Evolutionary conservation across 768 basidiomycete genomes (phyloP).

Genomic region (Stropharia rugosoannulata): DNA sequence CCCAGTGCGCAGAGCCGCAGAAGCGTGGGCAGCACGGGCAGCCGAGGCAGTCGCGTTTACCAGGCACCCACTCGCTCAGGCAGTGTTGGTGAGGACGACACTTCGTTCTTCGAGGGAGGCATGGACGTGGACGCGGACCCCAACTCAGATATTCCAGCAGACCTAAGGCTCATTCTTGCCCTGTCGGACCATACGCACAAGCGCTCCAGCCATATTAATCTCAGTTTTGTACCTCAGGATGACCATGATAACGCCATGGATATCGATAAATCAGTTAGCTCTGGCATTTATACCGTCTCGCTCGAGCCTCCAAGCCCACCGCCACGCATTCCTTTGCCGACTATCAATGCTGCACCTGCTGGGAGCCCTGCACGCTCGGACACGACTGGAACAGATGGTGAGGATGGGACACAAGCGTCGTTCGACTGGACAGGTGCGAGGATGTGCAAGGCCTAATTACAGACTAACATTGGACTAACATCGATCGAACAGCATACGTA

Average conservation of each 20-base stretch:
- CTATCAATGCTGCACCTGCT: neutral
- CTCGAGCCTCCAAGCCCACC: neutral
- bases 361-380: neutral
- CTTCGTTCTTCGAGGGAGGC: conserved; percentile 38
- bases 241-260: neutral
- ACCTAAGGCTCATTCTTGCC: conserved; percentile 63
- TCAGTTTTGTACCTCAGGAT: neutral
- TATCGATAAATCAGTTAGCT: too few species aligned
- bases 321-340: neutral
- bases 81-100: conserved; percentile 58
- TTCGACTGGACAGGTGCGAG: conserved; percentile 90
- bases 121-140: conserved; percentile 50
- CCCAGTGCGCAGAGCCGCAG: neutral
- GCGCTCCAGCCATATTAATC: neutral
- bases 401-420: conserved; percentile 73
- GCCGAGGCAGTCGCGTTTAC: conserved; percentile 23
- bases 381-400: conserved; percentile 31
- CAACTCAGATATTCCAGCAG: conserved; percentile 81
- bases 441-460: too few species aligned
- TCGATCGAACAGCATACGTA: too few species aligned
- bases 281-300: neutral
- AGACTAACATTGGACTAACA: too few species aligned
- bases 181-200: too few species aligned
- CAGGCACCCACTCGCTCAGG: conserved; percentile 59
- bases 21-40: neutral